These are phyloP conservation scores for Apiotrichum montevideense DNA, from an alignment of 1,284 basidiomycete species.

Conservation along the genomic window DNA sequence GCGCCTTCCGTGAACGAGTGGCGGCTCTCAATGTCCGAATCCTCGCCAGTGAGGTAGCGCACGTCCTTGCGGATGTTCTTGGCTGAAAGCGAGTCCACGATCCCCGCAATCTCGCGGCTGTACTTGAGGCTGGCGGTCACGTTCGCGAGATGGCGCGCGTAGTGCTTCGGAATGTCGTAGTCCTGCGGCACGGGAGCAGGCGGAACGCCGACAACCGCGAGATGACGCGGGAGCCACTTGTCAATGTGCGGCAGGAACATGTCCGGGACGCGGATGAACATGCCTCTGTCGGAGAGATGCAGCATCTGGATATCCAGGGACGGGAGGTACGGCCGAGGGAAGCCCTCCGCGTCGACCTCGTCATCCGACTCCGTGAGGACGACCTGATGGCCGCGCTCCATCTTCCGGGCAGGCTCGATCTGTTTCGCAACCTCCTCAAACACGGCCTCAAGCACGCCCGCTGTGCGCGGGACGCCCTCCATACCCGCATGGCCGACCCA, in stretches of 20 bases:
- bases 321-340: neutral
- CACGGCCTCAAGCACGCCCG: neutral
- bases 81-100: slow-evolving; percentile 19
- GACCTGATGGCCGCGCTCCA: neutral
- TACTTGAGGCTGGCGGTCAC: slow-evolving; percentile 36
- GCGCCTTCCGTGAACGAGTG: slow-evolving; percentile 72
- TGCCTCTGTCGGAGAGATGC: slow-evolving; percentile 23
- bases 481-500: slow-evolving; percentile 12
- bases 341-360: neutral
- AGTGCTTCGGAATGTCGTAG: slow-evolving; percentile 26
- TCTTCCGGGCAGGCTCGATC: neutral
- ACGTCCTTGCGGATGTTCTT: slow-evolving; percentile 61
- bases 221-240: slow-evolving; percentile 37
- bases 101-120: slow-evolving; percentile 8
- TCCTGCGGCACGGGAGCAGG: slow-evolving; percentile 10
- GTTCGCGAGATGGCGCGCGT: slow-evolving; percentile 37
- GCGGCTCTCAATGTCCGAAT: slow-evolving; percentile 56
- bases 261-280: slow-evolving; percentile 33
- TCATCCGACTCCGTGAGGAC: neutral
- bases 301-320: slow-evolving; percentile 14
- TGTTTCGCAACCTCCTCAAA: neutral
- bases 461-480: neutral
- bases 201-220: slow-evolving; percentile 41
- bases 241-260: slow-evolving; percentile 36
- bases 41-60: slow-evolving; percentile 72